Evolutionary conservation across 441 rosid species (phyloP), one percentile per base, ranked within the genome.

Genomic region (Erysimum cheiri): DNA sequence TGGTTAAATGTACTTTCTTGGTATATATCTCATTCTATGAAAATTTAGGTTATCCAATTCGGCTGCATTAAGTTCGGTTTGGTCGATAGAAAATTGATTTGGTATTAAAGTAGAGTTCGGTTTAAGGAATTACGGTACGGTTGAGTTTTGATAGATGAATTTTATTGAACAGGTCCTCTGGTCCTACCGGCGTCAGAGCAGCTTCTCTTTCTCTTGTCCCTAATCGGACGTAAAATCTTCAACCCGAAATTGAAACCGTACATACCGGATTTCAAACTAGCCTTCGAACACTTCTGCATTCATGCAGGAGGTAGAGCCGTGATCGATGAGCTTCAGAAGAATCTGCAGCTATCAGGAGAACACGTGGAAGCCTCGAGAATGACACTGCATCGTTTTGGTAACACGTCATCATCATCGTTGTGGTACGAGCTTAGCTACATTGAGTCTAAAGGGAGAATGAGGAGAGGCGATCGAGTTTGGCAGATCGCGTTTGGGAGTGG

Each of bases 291-390:
- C 67, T 93, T 93, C 71, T 93, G 98, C 74, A 93, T 93, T 70
- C 98, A 93, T 46, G 98, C 98, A 0, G 98, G 98, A 3, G 98
- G 98, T 2, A 76, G 97, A 44, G 98, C 98, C 0, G 98, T 93
- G 3, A 93, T 93, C 5, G 98, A 93, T 33, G 97, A 89, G 78
- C 77, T 93, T 3, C 97, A 93, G 50, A 91, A 89, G 88, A 89
- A 88, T 78, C 80, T 93, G 44, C 92, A 88, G 82, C 80, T 93
- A 2, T 88, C 95, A 3, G 80, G 82, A 3, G 93, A 89, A 69
- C 95, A 93, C 37, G 97, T 93, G 0, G 98, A 93, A 66, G 96
- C 98, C 0, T 93, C 98, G 0, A 83, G 97, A 77, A 93, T 93
- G 98, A 76, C 97, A 17, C 81, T 93, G 8, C 96, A 93, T 69